Evolutionary conservation across 1,284 basidiomycete genomes (phyloP).

Genomic region (Moniliophthora roreri): DNA sequence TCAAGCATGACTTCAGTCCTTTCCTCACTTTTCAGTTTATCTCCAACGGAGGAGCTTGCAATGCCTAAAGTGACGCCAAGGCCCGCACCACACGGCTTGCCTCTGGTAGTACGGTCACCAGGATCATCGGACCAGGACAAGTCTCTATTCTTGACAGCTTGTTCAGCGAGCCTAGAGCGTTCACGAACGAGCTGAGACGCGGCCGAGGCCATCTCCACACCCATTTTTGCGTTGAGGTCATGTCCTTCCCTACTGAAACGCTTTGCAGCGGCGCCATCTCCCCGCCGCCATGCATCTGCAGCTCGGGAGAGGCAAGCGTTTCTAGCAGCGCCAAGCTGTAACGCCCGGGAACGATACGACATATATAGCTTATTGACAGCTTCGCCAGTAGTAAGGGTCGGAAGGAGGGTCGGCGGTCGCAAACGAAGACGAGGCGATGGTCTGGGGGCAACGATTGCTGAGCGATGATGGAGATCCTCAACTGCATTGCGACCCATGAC

Average conservation of each 20-base stretch:
- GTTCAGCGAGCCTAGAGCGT: slow-evolving; percentile 72
- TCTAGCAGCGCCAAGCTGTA: slow-evolving; percentile 89
- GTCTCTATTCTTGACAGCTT: slow-evolving; percentile 71
- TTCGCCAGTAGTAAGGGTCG: slow-evolving; percentile 85
- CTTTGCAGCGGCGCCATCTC: slow-evolving; percentile 94
- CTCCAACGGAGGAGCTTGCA: slow-evolving; percentile 54
- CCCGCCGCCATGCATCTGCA: slow-evolving; percentile 91
- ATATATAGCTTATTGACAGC: slow-evolving; percentile 82
- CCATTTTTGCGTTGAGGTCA: slow-evolving; percentile 89
- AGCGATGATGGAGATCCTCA: slow-evolving; percentile 62
- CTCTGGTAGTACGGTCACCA: slow-evolving; percentile 73
- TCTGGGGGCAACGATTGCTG: slow-evolving; percentile 77
- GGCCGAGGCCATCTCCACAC: slow-evolving; percentile 77
- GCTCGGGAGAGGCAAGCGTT: slow-evolving; percentile 95
- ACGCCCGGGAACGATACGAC: slow-evolving; percentile 80
- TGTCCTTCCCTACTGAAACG: slow-evolving; percentile 92
- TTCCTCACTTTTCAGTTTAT: slow-evolving; percentile 72
- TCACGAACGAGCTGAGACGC: slow-evolving; percentile 82
- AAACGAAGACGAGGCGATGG: slow-evolving; percentile 83
- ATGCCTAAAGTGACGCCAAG: slow-evolving; percentile 87
- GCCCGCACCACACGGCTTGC: slow-evolving; percentile 78
- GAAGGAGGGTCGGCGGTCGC: slow-evolving; percentile 80
- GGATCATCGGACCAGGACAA: slow-evolving; percentile 82
- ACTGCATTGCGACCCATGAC: slow-evolving; percentile 50
- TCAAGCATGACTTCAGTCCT: slow-evolving; percentile 81